Percentiles rank a stretch among this genome's conserved stretches.
Evolutionary conservation across 2,329 filamentous ascomycete species (phyloP).

Genomic region (Aureobasidium sp.): DNA sequence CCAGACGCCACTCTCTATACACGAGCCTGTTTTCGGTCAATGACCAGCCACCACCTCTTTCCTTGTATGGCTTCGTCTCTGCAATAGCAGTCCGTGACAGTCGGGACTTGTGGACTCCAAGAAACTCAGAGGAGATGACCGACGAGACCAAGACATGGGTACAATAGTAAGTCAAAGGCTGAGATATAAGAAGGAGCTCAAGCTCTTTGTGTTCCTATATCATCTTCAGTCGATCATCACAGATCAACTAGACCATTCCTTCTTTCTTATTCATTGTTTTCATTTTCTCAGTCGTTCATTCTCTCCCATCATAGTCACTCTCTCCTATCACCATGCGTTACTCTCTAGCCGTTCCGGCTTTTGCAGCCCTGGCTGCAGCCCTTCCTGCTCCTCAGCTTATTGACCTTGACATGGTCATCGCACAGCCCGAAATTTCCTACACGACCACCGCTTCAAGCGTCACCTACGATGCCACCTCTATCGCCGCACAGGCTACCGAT

Average conservation of each 20-base stretch:
- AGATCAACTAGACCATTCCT: not conserved
- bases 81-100: not conserved
- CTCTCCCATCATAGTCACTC: not conserved
- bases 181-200: not conserved
- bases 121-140: not conserved
- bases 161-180: not conserved
- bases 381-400: slow-evolving; percentile 19
- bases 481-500: slow-evolving; percentile 18
- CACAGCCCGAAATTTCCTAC: slow-evolving; percentile 16
- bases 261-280: not conserved
- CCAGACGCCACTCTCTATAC: not conserved
- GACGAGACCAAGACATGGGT: not conserved
- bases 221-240: not conserved
- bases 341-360: not conserved
- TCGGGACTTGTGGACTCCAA: too few species aligned
- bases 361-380: slow-evolving; percentile 15
- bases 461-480: slow-evolving; percentile 19
- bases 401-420: slow-evolving; percentile 17
- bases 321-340: not conserved
- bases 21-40: not conserved
- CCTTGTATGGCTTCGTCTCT: not conserved
- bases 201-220: not conserved
- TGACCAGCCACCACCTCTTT: slow-evolving; percentile 2
- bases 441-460: slow-evolving; percentile 16
- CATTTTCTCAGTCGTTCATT: not conserved